Percentiles rank a stretch among this genome's conserved stretches.
phyloP scores from a whole-genome alignment of 129 eudicot species.

The Kitagawia praeruptora region DNA sequence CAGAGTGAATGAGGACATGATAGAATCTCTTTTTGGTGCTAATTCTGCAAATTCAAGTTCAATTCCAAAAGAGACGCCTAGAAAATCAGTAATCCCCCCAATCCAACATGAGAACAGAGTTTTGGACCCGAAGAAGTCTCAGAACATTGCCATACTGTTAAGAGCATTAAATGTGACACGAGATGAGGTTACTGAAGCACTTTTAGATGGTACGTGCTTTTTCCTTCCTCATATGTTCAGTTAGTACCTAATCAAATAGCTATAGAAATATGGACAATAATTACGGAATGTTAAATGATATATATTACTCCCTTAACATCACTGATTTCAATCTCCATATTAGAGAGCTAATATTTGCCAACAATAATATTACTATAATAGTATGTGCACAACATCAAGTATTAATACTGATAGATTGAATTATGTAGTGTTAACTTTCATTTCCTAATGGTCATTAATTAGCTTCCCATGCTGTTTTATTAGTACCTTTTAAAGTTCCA shows the following conservation, averaged over 20 bases:
- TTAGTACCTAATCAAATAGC: slow-evolving; percentile 1
- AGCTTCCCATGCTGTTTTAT: background rate
- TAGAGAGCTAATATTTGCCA: background rate
- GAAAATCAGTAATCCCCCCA: slow-evolving; percentile 53
- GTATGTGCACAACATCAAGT: background rate
- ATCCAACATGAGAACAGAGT: slow-evolving; percentile 74
- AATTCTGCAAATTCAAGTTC: slow-evolving; percentile 40
- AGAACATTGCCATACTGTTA: slow-evolving; percentile 83
- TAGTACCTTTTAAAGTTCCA: background rate
- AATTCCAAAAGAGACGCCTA: slow-evolving; percentile 42
- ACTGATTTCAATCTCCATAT: background rate
- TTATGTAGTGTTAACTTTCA: background rate
- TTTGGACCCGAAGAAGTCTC: slow-evolving; percentile 92
- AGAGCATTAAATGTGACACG: slow-evolving; percentile 85
- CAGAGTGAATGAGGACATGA: slow-evolving; percentile 90
- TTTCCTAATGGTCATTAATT: background rate
- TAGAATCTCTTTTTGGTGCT: slow-evolving; percentile 81
- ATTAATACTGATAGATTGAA: background rate
- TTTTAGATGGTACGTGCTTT: slow-evolving; percentile 61
- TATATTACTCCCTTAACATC: no score
- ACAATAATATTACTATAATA: background rate
- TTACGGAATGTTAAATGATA: background rate
- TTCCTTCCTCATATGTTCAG: slow-evolving; percentile 11
- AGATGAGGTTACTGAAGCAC: slow-evolving; percentile 93
- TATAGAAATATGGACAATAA: background rate